These are phyloP conservation scores for Phaffia rhodozyma DNA, from an alignment of 1,284 basidiomycete species.

Conservation along the genomic window DNA sequence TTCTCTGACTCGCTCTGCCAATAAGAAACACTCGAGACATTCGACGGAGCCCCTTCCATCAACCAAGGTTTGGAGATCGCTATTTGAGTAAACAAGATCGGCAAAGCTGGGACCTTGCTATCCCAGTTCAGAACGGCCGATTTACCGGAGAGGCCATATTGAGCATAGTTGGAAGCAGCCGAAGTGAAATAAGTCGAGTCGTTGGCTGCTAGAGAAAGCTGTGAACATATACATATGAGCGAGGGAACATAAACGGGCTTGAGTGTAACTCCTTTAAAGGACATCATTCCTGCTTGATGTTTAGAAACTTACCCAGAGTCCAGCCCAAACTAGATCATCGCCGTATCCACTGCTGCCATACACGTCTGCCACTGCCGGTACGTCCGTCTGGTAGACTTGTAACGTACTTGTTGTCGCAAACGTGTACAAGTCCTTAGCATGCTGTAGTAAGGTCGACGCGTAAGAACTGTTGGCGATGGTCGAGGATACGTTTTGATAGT, in stretches of 20 bases:
- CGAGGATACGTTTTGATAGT: constrained; percentile 31
- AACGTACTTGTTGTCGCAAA: constrained; percentile 49
- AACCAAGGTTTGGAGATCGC: constrained; percentile 42
- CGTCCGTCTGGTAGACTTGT: constrained; percentile 39
- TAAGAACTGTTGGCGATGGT: constrained; percentile 64
- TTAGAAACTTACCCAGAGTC: constrained; percentile 4
- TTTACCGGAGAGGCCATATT: constrained; percentile 45
- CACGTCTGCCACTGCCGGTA: constrained; percentile 50
- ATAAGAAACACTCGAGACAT: constrained; percentile 37
- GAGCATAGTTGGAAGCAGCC: constrained; percentile 51
- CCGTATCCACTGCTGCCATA: constrained; percentile 57
- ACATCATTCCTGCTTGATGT: not conserved
- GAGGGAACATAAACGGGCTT: not conserved
- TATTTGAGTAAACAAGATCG: constrained; percentile 51
- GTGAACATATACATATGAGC: not conserved
- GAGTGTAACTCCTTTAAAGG: not conserved
- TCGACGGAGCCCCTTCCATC: constrained; percentile 40
- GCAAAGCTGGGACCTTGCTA: constrained; percentile 59
- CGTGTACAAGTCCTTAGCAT: constrained; percentile 60
- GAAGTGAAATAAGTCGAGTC: constrained; percentile 49
- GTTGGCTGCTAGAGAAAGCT: constrained; percentile 56
- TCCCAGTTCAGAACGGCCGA: constrained; percentile 80
- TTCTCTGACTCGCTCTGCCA: constrained; percentile 62
- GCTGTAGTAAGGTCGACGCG: constrained; percentile 51
- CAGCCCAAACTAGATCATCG: constrained; percentile 31